These are phyloP conservation scores for Coniochaeta sp. DNA, from an alignment of 2,329 filamentous ascomycete species.

Conservation along the genomic window DNA sequence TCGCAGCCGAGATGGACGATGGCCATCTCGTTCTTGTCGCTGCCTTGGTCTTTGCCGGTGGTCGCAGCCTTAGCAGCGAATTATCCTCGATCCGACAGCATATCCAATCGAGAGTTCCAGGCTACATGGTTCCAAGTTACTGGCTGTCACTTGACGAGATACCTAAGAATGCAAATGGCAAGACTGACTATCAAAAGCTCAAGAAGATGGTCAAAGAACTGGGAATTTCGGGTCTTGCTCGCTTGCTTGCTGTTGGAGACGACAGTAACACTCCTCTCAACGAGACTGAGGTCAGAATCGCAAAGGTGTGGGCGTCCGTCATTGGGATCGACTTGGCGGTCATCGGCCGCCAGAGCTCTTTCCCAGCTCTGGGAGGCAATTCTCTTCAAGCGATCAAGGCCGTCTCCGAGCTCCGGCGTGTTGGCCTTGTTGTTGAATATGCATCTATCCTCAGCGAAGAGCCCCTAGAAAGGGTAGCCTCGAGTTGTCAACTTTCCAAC, in stretches of 20 bases:
- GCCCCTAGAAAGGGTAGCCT: background rate
- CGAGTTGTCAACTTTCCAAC: background rate
- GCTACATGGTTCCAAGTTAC: conserved; percentile 17
- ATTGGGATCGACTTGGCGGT: conserved; percentile 6
- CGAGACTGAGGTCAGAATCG: conserved; percentile 2
- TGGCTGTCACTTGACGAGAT: conserved; percentile 13
- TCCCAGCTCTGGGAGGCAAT: conserved; percentile 11
- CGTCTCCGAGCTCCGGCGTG: conserved; percentile 3
- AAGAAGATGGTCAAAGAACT: conserved; percentile 2
- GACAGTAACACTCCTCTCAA: conserved; percentile 2
- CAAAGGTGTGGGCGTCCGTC: conserved; percentile 8
- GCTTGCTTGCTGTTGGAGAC: background rate
- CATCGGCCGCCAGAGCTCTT: conserved; percentile 6
- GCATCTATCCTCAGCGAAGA: conserved; percentile 3
- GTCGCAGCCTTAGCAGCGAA: background rate
- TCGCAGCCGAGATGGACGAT: background rate
- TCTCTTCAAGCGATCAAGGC: conserved; percentile 12
- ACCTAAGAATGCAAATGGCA: conserved; percentile 16
- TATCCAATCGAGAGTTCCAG: conserved; percentile 8
- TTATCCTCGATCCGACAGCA: conserved; percentile 1
- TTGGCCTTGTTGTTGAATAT: conserved; percentile 2
- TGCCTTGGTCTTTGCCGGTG: background rate
- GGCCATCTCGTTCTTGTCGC: background rate
- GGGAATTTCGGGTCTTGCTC: conserved; percentile 1
- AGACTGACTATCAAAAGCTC: conserved; percentile 11